Evolutionary conservation across 352 stramenopile species (phyloP), one percentile per base, ranked within the genome.

Genomic region (Phytopythium sindhum): DNA sequence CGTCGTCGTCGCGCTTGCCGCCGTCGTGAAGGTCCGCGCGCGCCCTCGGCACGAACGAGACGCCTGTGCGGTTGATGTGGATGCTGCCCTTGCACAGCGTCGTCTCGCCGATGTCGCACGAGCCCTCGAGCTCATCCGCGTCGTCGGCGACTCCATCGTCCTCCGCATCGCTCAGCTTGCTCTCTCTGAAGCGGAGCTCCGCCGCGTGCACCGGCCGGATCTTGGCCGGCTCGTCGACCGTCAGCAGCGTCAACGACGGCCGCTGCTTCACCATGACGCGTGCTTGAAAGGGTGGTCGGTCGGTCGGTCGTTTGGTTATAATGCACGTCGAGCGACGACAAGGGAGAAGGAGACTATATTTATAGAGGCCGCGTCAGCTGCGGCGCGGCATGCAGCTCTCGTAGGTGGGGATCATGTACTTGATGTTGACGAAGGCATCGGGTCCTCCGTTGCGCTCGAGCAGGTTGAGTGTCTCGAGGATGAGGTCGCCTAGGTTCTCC

Each of bases 381-480:
- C 64, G 47, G 5, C 24, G 52, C 9, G 41, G 62, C 62, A 75
- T 60, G 67, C 92, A 97, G 75, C 87, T 97, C 75, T 98, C 90
- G 68, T 98, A 99, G 7, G 96, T 97, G 11, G 96, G 96, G 29
- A 98, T 90, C 77, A 98, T 95, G 70, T 98, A 81, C 78, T 99
- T 99, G 65, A 98, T 98, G 74, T 98, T 97, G 65, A 96, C 88
- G 60, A 97, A 97, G 0, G 92, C 92, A 35, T 98, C 84, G 1
- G 82, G 64, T 0, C 92, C 92, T 4, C 92, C 92, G 28, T 86
- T 70, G 50, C 73, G 84, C 64, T 98, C 92, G 29, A 98, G 76
- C n/a, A 96, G 64, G 53, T 96, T 80, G 39, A 98, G 78, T 26
- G 92, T 98, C 57, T 97, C 81, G 26, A 89, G 70, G 62, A 98